Conservation (phyloP, 768 basidiomycete genomes). For the Tulasnella sp. region DNA sequence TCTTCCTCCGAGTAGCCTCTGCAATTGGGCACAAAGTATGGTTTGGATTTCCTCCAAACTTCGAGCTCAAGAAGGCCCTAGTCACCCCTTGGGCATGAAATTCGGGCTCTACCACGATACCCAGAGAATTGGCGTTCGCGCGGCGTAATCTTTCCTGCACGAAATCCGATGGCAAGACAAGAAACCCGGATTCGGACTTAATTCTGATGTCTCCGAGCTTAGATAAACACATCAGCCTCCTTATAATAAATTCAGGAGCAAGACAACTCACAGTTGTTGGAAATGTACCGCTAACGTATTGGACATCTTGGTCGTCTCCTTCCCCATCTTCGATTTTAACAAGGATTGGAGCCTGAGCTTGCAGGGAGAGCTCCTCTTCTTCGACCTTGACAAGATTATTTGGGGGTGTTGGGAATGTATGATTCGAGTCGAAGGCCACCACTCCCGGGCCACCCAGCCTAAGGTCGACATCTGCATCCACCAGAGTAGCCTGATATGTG, state of each 20-base stretch:
- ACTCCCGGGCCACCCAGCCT: too few relatives aligned
- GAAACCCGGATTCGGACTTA: neutral
- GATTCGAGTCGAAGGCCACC: too few relatives aligned
- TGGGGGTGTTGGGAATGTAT: neutral
- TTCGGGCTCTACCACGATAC: neutral
- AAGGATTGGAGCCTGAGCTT: neutral
- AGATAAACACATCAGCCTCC: neutral
- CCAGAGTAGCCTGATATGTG: too few relatives aligned
- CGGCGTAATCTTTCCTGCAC: neutral
- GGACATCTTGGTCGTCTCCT: neutral
- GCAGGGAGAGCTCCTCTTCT: neutral
- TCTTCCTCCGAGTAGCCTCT: neutral
- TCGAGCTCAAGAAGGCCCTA: neutral
- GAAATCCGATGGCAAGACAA: neutral
- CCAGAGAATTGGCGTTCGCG: neutral
- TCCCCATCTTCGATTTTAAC: neutral
- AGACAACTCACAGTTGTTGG: neutral
- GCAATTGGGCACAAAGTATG: neutral
- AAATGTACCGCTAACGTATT: neutral
- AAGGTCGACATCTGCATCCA: too few relatives aligned
- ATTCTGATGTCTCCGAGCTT: neutral
- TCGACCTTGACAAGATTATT: neutral
- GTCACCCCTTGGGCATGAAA: neutral
- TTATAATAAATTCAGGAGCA: neutral
- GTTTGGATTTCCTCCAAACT: neutral